phyloP scores from a whole-genome alignment of 805 yeast species.

The Lipomyces yamanashiensis region DNA sequence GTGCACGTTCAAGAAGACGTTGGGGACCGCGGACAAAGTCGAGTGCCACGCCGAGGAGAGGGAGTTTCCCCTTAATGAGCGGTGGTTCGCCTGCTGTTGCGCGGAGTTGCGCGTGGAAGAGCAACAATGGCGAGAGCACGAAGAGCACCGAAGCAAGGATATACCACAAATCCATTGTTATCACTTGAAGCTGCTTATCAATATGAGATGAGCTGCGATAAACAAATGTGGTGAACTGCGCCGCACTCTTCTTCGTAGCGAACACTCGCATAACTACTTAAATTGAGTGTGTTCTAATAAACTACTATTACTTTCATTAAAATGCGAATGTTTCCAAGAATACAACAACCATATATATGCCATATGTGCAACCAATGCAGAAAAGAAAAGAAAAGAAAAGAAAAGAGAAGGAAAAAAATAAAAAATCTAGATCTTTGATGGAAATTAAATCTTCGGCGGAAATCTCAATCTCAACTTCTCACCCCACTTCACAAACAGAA shows the following conservation, averaged over 20 bases:
- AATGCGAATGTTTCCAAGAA: too few species aligned
- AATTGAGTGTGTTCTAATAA: too few species aligned
- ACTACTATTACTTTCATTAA: too few species aligned
- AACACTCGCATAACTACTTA: too few species aligned
- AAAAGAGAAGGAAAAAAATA: too few species aligned
- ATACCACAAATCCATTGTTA: not conserved
- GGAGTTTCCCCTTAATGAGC: constrained; percentile 29
- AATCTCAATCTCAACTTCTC: constrained; percentile 17
- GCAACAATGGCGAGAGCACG: constrained; percentile 1
- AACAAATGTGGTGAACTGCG: not conserved
- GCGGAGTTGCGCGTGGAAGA: constrained; percentile 17
- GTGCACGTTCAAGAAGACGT: constrained; percentile 8
- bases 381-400: not conserved
- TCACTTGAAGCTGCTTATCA: too few species aligned
- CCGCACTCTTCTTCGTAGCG: too few species aligned
- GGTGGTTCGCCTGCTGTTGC: constrained; percentile 21
- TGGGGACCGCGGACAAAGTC: constrained; percentile 18
- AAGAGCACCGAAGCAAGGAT: not conserved
- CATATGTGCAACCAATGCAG: not conserved
- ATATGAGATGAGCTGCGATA: too few species aligned
- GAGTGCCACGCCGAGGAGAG: constrained; percentile 26
- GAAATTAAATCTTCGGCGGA: constrained; percentile 26
- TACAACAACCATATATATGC: not conserved
- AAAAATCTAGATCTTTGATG: not conserved
- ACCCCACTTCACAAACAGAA: constrained; percentile 30